phyloP scores from a whole-genome alignment of 345 rosid species.

The Odontarrhena argentea region DNA sequence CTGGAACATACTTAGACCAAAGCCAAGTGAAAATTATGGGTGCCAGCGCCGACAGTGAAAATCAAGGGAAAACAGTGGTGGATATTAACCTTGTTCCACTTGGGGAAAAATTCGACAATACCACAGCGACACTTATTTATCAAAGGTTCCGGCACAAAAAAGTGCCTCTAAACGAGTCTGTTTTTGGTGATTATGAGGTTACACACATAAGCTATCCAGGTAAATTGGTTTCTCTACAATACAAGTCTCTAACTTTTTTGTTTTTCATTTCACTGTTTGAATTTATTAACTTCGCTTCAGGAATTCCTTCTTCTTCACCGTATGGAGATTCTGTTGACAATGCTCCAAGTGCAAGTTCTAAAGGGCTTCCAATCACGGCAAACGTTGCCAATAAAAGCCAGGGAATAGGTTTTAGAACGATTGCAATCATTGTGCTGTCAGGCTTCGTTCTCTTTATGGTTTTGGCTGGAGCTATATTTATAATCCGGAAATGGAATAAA shows the following conservation, averaged over 20 bases:
- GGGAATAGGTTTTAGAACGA: conserved; percentile 70
- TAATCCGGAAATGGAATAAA: conserved; percentile 76
- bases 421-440: conserved; percentile 72
- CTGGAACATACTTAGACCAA: conserved; percentile 88
- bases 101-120: conserved; percentile 96
- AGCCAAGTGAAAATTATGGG: conserved; percentile 99
- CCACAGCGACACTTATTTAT: conserved; percentile 81
- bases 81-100: conserved; percentile 94
- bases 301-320: conserved; percentile 85
- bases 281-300: conserved; percentile 46
- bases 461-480: conserved; percentile 64
- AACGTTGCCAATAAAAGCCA: conserved; percentile 61
- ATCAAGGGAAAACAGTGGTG: conserved; percentile 83
- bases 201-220: conserved; percentile 83
- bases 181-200: conserved; percentile 87
- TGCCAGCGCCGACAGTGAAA: conserved; percentile 87
- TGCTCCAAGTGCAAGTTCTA: conserved; percentile 68
- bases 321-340: conserved; percentile 52
- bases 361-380: conserved; percentile 76
- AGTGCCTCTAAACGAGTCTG: conserved; percentile 70
- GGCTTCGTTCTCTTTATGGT: conserved; percentile 79
- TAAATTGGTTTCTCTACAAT: conserved; percentile 41
- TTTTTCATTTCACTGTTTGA: conserved; percentile 28
- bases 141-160: conserved; percentile 74
- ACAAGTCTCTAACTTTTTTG: conserved; percentile 14